Evolutionary conservation across 805 yeast genomes (phyloP), one percentile per base, ranked within the genome.

Genomic region (Priceomyces carsonii): DNA sequence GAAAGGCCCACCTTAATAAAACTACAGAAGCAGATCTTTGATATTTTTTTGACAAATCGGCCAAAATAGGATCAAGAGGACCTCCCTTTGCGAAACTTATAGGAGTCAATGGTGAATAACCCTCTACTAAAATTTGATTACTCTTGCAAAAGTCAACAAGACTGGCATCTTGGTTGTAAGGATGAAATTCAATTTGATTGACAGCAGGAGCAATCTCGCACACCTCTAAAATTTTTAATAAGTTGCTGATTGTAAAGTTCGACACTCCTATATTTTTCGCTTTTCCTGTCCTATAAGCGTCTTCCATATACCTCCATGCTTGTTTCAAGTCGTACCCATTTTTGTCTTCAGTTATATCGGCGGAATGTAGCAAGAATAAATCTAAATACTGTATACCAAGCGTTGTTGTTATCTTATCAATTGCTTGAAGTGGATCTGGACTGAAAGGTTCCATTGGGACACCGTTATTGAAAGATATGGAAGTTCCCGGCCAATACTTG

Each of bases 31-130:
- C 23, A 21, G 23, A 21, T 21, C 8, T 21, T 8, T 21, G 23
- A 8, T 10, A 21, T 8, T 21, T 8, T 8, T 21, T 21, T 10
- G 8, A 21, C 10, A 21, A 8, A 21, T 10, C 23, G 10, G 23
- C 23, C 23, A 21, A 21, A 21, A 21, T 21, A 10, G 8, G 10
- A 8, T 10, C 8, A 21, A 21, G 23, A 21, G 23, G 23, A 21
- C 9, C 23, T 21, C 8, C 23, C n/a, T n/a, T n/a, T n/a, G n/a
- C n/a, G n/a, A n/a, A 30, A 6, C 13, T 20, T 5, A 65, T 59
- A 19, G 82, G 72, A 6, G 89, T 91, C 47, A 86, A 67, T 17
- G 95, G 93, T 19, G 87, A 80, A 62, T 85, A 87, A 7, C 95
- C 95, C 56, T 82, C 82, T 36, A 82, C 57, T 14, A 40, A 22